Conservation (phyloP, 1,284 basidiomycete species). For the Cutaneotrichosporon spelunceum region DNA sequence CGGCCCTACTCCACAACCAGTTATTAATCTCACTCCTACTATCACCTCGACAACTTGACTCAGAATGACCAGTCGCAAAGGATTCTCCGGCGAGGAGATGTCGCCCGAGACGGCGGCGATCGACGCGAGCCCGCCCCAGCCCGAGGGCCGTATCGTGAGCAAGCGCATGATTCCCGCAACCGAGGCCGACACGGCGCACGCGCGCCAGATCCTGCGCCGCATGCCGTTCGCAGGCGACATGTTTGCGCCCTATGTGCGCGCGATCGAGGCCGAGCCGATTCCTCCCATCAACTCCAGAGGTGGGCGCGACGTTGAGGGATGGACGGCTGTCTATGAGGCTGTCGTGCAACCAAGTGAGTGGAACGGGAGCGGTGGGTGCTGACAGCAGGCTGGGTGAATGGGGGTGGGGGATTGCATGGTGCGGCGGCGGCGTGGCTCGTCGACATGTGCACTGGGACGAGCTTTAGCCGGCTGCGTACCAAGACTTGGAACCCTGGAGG, state of each 20-base stretch:
- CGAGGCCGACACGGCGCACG: slow-evolving; percentile 8
- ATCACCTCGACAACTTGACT: neutral
- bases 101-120: neutral
- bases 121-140: neutral
- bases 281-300: slow-evolving; percentile 14
- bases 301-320: slow-evolving; percentile 15
- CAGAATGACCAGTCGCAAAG: neutral
- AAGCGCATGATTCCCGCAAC: slow-evolving; percentile 14
- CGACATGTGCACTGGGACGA: slow-evolving; percentile 33
- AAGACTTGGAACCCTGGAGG: slow-evolving; percentile 35
- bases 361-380: neutral
- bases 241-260: slow-evolving; percentile 11
- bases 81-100: neutral
- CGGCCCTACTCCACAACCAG: neutral
- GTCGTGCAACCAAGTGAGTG: slow-evolving; percentile 9
- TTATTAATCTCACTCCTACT: neutral
- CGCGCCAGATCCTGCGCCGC: slow-evolving; percentile 7
- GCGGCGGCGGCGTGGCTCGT: slow-evolving; percentile 38
- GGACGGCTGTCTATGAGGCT: slow-evolving; percentile 17
- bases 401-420: slow-evolving; percentile 34
- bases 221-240: slow-evolving; percentile 18
- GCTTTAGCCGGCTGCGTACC: slow-evolving; percentile 17
- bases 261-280: slow-evolving; percentile 14
- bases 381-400: slow-evolving; percentile 36
- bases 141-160: neutral